Base-by-base conservation (phyloP, 352 stramenopile genomes). In the Globisporangium camurandrum region DNA sequence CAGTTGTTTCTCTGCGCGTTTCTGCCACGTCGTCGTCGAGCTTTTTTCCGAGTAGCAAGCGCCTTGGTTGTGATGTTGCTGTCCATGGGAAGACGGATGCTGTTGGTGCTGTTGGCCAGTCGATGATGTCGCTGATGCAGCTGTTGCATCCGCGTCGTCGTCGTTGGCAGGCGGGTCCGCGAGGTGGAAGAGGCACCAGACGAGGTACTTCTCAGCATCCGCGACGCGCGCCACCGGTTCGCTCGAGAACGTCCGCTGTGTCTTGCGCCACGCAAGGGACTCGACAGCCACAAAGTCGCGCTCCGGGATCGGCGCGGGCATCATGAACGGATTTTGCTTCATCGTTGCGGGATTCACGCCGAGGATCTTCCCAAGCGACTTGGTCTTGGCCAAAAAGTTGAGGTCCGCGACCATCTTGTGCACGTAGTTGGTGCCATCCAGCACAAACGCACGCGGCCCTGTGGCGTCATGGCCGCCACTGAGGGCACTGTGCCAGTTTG, bases 301-400 rank as follows among this genome's bases (percentile, higher is more conserved):
- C 37, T 83, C 70, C 6, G 71, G 49, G 52, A 86, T 84, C n/a
- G 77, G 64, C 20, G 64, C 51, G 20, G 82, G 77, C 70, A 88
- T 86, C 79, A 93, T 93, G 58, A 93, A 90, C 26, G 82, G 82
- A 42, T 93, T 93, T 39, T 87, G 74, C 46, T 71, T 71, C 75
- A 93, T 84, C 2, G 53, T 62, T 1, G 59, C 34, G 9, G 75
- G 57, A 17, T 79, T 69, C 20, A 93, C 66, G 17, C 75, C 75
- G 4, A 93, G 61, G 6, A 83, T 64, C 2, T 65, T 42, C 3
- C 69, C 64, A 4, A 93, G 60, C 5, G 59, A 55, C 27, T 61
- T 71, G 26, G 78, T 72, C 11, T 60, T 53, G 2, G 75, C 69
- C 2, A 93, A 53, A 49, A 93, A 93, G 45, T 93, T 86, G 20